Base-by-base conservation (phyloP, 148 eudicot species). In the Camellia sinensis region DNA sequence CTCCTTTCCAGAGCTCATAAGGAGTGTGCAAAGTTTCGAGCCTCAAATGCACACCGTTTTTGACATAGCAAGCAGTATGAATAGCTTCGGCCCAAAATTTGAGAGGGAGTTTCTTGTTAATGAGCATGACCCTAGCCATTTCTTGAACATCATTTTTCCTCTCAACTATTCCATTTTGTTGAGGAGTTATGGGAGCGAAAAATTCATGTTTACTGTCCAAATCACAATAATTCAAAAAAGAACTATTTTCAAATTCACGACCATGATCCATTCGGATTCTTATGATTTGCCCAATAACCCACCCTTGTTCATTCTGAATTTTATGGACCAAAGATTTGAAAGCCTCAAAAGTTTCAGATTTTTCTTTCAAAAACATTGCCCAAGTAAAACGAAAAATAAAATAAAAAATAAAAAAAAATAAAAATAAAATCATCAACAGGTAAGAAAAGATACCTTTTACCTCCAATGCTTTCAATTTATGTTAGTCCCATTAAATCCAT, bases 111-210 rank as follows among this genome's bases (percentile, higher is more conserved):
- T 19, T 3, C 10, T 19, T n/a, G 1, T n/a, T 22, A 43, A 2
- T 4, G 6, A 71, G 54, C 57, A 71, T 71, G 4, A 15, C n/a
- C 37, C 37, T 29, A 29, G 37, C 37, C 37, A 29, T 14, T 57
- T 70, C 7, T 29, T 29, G 37, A 29, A 29, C 37, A 29, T 29
- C 1, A 29, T 29, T 29, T 29, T 70, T 29, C 17, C 73, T 70
- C 41, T 70, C 44, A 29, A 43, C 73, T 13, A 70, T 17, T 6
- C 48, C 73, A 70, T 70, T 70, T 70, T 70, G 73, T 41, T 70
- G 53, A 6, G 50, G 73, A 54, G 10, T 54, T 12, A 7, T 54
- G 11, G 59, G 59, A 6, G 59, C 59, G 3, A 0, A 54, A 13
- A 54, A 54, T 12, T 54, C 59, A 54, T 54, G 12, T 54, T 54